phyloP scores from a whole-genome alignment of 2,329 filamentous ascomycete genomes.

The Colletotrichum caudatum region DNA sequence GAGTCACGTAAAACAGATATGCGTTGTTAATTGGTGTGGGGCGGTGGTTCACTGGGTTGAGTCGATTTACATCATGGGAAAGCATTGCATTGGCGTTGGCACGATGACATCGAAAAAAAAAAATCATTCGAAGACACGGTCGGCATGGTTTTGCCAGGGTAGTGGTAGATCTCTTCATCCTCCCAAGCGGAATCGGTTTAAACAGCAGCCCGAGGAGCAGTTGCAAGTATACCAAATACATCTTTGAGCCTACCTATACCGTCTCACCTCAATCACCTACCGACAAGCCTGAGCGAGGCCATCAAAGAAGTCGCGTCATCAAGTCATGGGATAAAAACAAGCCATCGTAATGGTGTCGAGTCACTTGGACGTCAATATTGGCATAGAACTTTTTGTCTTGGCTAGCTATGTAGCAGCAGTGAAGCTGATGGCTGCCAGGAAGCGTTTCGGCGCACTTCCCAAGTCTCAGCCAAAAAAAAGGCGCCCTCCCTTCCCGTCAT shows the following conservation, averaged over 20 bases:
- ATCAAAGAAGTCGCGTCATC: no score
- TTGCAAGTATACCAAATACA: constrained; percentile 21
- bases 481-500: constrained; percentile 12
- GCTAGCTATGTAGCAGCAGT: constrained; percentile 28
- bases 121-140: constrained; percentile 9
- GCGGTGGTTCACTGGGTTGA: constrained; percentile 5
- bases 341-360: background rate
- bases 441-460: constrained; percentile 26
- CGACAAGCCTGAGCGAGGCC: no score
- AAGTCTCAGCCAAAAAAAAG: constrained; percentile 25
- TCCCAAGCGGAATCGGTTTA: constrained; percentile 10
- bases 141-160: constrained; percentile 23
- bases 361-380: background rate
- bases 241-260: background rate
- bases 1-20: background rate
- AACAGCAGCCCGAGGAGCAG: background rate
- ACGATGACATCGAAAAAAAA: constrained; percentile 14
- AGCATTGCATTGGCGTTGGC: constrained; percentile 42
- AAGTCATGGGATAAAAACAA: background rate
- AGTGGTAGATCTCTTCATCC: constrained; percentile 21
- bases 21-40: background rate
- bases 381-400: constrained; percentile 40
- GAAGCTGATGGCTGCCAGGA: constrained; percentile 19
- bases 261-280: no score
- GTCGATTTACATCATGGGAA: constrained; percentile 33